Evolutionary conservation across 106 monocot species (phyloP).

Genomic region (Acanthochlamys bracteata): DNA sequence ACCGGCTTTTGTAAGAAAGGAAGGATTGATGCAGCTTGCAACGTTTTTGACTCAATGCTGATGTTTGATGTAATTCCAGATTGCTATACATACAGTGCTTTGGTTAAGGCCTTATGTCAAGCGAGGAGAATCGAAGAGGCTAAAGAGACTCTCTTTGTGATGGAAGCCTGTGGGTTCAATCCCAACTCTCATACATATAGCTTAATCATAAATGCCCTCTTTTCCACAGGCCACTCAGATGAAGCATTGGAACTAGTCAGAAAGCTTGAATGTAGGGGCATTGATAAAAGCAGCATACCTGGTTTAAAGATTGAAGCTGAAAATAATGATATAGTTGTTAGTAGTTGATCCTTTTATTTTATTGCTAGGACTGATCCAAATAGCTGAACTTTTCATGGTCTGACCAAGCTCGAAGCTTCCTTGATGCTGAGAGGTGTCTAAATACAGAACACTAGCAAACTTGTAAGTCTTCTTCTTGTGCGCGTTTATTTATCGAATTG

Average conservation of each 20-base stretch:
- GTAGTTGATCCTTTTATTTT: conserved; percentile 2
- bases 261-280: conserved; percentile 28
- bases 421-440: no score
- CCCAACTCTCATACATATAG: conserved; percentile 37
- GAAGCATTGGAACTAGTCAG: conserved; percentile 37
- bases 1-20: conserved; percentile 60
- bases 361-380: no score
- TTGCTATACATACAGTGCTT: conserved; percentile 61
- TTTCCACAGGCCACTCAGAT: conserved; percentile 14
- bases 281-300: conserved; percentile 8
- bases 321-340: conserved; percentile 15
- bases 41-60: conserved; percentile 72
- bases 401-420: no score
- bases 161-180: conserved; percentile 44
- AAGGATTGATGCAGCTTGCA: conserved; percentile 44
- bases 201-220: conserved; percentile 33
- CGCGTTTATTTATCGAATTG: no score
- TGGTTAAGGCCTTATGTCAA: conserved; percentile 58
- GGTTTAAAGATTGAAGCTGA: conserved; percentile 2
- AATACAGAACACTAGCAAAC: no score
- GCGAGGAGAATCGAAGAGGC: conserved; percentile 42
- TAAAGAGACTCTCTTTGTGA: conserved; percentile 39
- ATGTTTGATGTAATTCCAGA: conserved; percentile 71
- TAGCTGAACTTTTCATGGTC: no score
- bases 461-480: no score